Evolutionary conservation across 768 basidiomycete genomes (phyloP).

Genomic region (Leccinum obscurum): DNA sequence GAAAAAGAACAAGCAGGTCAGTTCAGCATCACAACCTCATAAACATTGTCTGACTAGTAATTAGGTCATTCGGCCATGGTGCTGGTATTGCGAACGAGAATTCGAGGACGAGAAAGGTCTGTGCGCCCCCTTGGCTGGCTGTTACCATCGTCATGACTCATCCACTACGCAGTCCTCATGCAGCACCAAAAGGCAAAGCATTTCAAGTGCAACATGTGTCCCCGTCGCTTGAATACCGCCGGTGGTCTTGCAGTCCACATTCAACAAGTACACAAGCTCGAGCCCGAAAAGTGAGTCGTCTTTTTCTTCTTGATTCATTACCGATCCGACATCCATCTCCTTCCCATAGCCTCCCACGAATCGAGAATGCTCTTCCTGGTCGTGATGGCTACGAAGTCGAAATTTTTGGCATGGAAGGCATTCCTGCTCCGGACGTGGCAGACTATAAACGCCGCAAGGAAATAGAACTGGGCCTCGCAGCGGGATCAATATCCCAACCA

Average conservation of each 20-base stretch:
- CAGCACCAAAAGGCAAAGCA: slow-evolving; percentile 99
- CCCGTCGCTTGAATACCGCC: slow-evolving; percentile 92
- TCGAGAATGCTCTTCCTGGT: slow-evolving; percentile 95
- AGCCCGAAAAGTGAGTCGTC: slow-evolving; percentile 66
- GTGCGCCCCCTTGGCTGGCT: slow-evolving; percentile 11
- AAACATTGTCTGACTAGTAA: slow-evolving; percentile 1
- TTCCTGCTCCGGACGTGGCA: slow-evolving; percentile 89
- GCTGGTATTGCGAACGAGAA: slow-evolving; percentile 99
- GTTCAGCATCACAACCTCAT: slow-evolving; percentile 2
- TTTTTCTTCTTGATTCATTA: not conserved
- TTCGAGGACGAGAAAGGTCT: slow-evolving; percentile 99
- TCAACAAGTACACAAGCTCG: slow-evolving; percentile 99
- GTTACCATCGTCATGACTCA: slow-evolving; percentile 1
- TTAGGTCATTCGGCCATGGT: slow-evolving; percentile 89
- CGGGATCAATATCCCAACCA: slow-evolving; percentile 80
- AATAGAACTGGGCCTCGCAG: slow-evolving; percentile 84
- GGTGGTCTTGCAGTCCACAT: slow-evolving; percentile 98
- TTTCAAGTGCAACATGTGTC: slow-evolving; percentile 97
- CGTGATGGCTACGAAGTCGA: slow-evolving; percentile 98
- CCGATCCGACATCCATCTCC: slow-evolving; percentile 14
- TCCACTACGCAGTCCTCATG: slow-evolving; percentile 71
- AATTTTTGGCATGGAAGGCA: slow-evolving; percentile 99
- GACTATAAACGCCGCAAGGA: slow-evolving; percentile 97
- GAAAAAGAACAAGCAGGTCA: slow-evolving; percentile 55
- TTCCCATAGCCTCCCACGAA: slow-evolving; percentile 64